Percentiles rank a stretch among this genome's conserved stretches.
phyloP scores from a whole-genome alignment of 805 yeast species.

The Henningerozyma blattae region DNA sequence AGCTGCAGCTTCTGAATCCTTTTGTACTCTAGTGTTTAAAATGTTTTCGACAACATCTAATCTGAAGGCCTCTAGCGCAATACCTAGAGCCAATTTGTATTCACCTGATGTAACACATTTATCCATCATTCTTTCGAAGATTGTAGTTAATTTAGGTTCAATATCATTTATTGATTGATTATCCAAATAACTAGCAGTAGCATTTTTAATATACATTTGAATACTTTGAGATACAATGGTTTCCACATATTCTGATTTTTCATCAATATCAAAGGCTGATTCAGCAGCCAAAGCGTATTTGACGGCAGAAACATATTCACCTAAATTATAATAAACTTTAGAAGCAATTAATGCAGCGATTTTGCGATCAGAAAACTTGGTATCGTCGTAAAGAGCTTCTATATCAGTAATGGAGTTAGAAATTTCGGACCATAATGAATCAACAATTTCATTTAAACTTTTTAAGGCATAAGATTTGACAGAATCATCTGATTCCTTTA shows the following conservation, averaged over 20 bases:
- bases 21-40: conserved; percentile 29
- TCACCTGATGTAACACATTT: conserved; percentile 69
- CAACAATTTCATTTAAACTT: conserved; percentile 70
- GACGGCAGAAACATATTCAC: conserved; percentile 86
- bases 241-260: conserved; percentile 76
- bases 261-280: conserved; percentile 56
- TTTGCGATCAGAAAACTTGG: conserved; percentile 56
- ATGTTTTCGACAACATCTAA: conserved; percentile 64
- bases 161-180: conserved; percentile 23
- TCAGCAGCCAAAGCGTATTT: conserved; percentile 82
- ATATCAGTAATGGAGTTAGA: conserved; percentile 81
- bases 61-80: conserved; percentile 79
- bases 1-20: conserved; percentile 34
- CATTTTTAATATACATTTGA: conserved; percentile 59
- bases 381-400: conserved; percentile 86
- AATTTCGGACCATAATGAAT: conserved; percentile 94
- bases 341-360: conserved; percentile 90
- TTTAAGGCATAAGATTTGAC: conserved; percentile 77
- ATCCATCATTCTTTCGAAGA: conserved; percentile 78
- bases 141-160: conserved; percentile 49
- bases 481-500: conserved; percentile 67
- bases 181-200: conserved; percentile 35
- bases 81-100: conserved; percentile 73
- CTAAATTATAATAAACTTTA: conserved; percentile 81
- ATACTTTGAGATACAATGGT: conserved; percentile 91